These are phyloP conservation scores for Vitis vinifera DNA, from an alignment of 164 flowering plant genomes.

Conservation along the genomic window ASM3070453v1 NC_081808.1:19402501-19403000, in stretches of 20 bases:
- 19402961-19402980: background rate
- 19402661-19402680: too few relatives aligned
- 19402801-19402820: background rate
- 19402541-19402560: background rate
- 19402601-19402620: too few relatives aligned
- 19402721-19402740: background rate
- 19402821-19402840: background rate
- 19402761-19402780: background rate
- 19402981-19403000: background rate
- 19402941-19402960: background rate
- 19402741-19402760: background rate
- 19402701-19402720: background rate
- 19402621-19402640: too few relatives aligned
- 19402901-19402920: background rate
- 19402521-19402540: background rate
- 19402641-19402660: too few relatives aligned
- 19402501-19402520: background rate
- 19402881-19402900: background rate
- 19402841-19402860: background rate
- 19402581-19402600: too few relatives aligned
- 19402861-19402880: background rate
- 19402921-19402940: too few relatives aligned
- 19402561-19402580: background rate
- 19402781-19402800: background rate
- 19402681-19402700: background rate